Percentiles rank a stretch among this genome's conserved stretches.
These are phyloP conservation scores for Wallacemonas collosoma DNA, from an alignment of 208 protist genomes.

Conservation along the genomic window DNA sequence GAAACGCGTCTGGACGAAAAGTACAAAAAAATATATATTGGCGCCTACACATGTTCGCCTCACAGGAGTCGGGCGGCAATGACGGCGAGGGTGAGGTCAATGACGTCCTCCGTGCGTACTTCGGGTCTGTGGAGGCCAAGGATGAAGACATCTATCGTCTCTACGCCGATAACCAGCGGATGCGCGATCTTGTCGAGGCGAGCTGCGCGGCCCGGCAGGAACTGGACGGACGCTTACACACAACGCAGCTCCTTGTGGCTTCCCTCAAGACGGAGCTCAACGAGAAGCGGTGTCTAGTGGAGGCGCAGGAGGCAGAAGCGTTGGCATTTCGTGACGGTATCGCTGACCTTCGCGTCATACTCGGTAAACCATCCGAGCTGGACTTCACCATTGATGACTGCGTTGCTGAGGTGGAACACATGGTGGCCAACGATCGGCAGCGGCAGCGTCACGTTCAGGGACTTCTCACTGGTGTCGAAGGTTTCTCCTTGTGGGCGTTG, in stretches of 20 bases:
- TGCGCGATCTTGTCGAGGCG: constrained; percentile 60
- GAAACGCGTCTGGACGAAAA: too few relatives aligned
- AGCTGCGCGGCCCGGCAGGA: constrained; percentile 42
- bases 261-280: constrained; percentile 52
- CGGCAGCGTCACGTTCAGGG: constrained; percentile 8
- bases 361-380: constrained; percentile 54
- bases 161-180: constrained; percentile 72
- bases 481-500: neutral
- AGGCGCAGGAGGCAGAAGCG: constrained; percentile 44
- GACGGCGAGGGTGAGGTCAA: constrained; percentile 57
- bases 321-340: constrained; percentile 37
- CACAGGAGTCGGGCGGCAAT: neutral
- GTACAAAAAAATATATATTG: too few relatives aligned
- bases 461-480: neutral
- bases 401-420: constrained; percentile 37
- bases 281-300: constrained; percentile 56
- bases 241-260: constrained; percentile 36
- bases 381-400: constrained; percentile 38
- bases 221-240: constrained; percentile 40
- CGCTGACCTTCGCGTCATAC: constrained; percentile 29
- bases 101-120: constrained; percentile 66
- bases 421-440: constrained; percentile 19
- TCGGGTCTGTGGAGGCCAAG: constrained; percentile 66
- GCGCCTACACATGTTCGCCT: constrained; percentile 7
- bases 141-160: constrained; percentile 78